These are phyloP conservation scores for Dichomitus squalens DNA, from an alignment of 1,284 basidiomycete species.

Conservation along the genomic window DNA sequence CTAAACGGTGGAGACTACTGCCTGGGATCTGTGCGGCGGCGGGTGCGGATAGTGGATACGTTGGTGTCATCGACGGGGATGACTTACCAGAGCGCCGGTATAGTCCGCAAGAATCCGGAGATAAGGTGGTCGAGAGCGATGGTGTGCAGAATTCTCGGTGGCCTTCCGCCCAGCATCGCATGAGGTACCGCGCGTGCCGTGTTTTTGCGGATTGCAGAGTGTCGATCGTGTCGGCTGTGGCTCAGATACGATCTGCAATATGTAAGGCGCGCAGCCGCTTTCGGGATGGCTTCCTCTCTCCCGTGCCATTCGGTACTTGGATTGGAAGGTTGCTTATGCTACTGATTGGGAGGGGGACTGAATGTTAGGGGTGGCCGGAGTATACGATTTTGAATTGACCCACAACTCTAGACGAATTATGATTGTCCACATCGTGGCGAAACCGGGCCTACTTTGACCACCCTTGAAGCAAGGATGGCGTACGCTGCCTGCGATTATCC, in stretches of 20 bases:
- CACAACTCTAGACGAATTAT: too few relatives aligned
- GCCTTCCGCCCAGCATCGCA: too few relatives aligned
- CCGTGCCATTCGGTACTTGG: neutral
- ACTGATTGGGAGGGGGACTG: too few relatives aligned
- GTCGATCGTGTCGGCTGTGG: neutral
- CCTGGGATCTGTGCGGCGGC: too few relatives aligned
- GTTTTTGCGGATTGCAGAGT: neutral
- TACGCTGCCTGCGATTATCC: neutral
- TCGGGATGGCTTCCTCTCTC: neutral
- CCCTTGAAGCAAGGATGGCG: neutral
- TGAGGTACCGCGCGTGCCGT: slow-evolving; percentile 10
- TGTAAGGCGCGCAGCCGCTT: neutral
- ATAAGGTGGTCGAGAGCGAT: slow-evolving; percentile 19
- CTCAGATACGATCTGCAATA: neutral
- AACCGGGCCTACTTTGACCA: too few relatives aligned
- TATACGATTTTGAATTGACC: too few relatives aligned
- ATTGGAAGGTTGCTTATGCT: neutral
- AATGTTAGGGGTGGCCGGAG: too few relatives aligned
- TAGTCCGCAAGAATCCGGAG: slow-evolving; percentile 12
- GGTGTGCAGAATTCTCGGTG: neutral
- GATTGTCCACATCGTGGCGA: too few relatives aligned
- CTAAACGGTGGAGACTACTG: too few relatives aligned
- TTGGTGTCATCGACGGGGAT: neutral
- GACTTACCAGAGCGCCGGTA: slow-evolving; percentile 7
- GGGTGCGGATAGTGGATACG: too few relatives aligned